Evolutionary conservation across 495 filamentous ascomycete genomes (phyloP).

Genomic region (Xylaria cubensis): DNA sequence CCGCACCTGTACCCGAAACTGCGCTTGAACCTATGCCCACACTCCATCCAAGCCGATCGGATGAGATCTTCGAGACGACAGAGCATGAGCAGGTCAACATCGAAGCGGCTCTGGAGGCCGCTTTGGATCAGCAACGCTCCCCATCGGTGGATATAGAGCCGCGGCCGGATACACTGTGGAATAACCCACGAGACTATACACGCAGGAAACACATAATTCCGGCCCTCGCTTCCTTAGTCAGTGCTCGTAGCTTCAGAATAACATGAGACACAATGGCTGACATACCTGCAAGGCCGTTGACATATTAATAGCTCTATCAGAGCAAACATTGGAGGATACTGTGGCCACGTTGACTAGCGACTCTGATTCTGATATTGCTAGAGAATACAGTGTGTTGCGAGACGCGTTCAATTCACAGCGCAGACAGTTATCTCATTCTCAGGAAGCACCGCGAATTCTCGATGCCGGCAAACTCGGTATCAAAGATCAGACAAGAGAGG

Average conservation of each 20-base stretch:
- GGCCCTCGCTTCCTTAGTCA: constrained; percentile 49
- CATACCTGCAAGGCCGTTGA: constrained; percentile 46
- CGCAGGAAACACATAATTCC: constrained; percentile 48
- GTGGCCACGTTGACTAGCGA: constrained; percentile 72
- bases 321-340: constrained; percentile 63
- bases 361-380: constrained; percentile 74
- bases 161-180: constrained; percentile 39
- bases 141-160: constrained; percentile 32
- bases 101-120: constrained; percentile 23
- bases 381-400: constrained; percentile 81
- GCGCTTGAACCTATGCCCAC: constrained; percentile 21
- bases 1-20: neutral
- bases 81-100: constrained; percentile 27
- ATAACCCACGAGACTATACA: constrained; percentile 40
- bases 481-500: constrained; percentile 59
- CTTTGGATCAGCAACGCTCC: constrained; percentile 25
- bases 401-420: constrained; percentile 83
- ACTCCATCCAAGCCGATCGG: neutral
- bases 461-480: constrained; percentile 75
- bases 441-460: constrained; percentile 69
- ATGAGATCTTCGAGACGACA: constrained; percentile 30
- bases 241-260: constrained; percentile 21
- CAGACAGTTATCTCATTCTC: constrained; percentile 68
- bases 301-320: constrained; percentile 52
- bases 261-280: constrained; percentile 20